phyloP scores from a whole-genome alignment of 192 early-diverging fungal genomes.

The Coemansia sp. region DNA sequence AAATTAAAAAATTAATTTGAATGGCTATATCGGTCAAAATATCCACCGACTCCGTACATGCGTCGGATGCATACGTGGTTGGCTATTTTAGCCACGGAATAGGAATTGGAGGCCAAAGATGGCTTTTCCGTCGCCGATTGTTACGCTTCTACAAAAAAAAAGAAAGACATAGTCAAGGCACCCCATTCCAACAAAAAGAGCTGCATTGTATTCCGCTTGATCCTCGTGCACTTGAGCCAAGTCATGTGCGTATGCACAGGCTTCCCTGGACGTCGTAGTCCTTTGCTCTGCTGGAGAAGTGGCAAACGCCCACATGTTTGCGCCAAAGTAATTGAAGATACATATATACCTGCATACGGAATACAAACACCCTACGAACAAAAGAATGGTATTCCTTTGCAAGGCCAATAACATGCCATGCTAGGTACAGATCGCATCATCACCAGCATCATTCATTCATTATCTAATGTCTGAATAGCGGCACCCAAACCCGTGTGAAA shows the following conservation, averaged over 20 bases:
- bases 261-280: background rate
- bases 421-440: background rate
- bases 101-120: background rate
- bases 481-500: background rate
- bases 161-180: constrained; percentile 3
- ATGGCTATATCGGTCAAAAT: background rate
- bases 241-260: background rate
- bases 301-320: background rate
- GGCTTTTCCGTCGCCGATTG: background rate
- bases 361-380: background rate
- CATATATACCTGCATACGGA: background rate
- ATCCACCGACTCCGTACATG: background rate
- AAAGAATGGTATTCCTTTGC: too few relatives aligned
- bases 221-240: background rate
- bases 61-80: background rate
- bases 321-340: background rate
- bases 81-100: background rate
- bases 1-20: too few relatives aligned
- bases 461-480: background rate
- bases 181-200: background rate
- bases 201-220: background rate
- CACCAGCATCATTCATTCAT: background rate
- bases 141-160: background rate
- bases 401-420: background rate
- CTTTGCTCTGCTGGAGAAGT: background rate